Conservation (phyloP, 306 rosid species). For the Gynostemma pentaphyllum region DNA sequence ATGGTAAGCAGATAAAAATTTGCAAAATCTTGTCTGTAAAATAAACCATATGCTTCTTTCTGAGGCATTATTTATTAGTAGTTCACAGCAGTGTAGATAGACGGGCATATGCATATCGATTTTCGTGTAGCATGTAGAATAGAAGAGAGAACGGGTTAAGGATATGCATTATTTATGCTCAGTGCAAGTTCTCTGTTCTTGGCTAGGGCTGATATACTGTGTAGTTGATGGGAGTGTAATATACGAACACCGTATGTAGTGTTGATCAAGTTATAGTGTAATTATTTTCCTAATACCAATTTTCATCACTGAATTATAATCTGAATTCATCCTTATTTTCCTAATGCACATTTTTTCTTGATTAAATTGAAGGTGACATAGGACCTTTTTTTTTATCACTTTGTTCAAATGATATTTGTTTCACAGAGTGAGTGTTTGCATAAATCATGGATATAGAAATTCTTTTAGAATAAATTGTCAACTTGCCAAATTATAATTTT, state of each 20-base stretch:
- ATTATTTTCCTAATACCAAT: background rate
- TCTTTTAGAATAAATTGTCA: too few relatives aligned
- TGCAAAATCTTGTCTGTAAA: constrained; percentile 7
- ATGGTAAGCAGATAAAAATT: constrained; percentile 41
- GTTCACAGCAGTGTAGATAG: background rate
- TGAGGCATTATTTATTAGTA: background rate
- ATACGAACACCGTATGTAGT: background rate
- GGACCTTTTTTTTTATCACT: too few relatives aligned
- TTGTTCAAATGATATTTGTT: too few relatives aligned
- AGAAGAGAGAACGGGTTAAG: background rate
- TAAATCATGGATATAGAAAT: too few relatives aligned
- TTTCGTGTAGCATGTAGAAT: background rate
- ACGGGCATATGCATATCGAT: background rate
- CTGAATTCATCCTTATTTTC: background rate
- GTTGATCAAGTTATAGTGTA: background rate
- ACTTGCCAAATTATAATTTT: too few relatives aligned
- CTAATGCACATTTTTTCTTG: too few relatives aligned
- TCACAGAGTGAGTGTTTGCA: too few relatives aligned
- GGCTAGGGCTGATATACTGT: background rate
- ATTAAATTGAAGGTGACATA: too few relatives aligned
- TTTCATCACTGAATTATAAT: background rate
- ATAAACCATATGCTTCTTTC: background rate
- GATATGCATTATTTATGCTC: background rate
- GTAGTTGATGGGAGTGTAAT: background rate
- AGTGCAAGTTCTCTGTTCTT: background rate